Evolutionary conservation across 345 rosid species (phyloP), one percentile per base, ranked within the genome.

Genomic region (Eucalyptus sp.): DNA sequence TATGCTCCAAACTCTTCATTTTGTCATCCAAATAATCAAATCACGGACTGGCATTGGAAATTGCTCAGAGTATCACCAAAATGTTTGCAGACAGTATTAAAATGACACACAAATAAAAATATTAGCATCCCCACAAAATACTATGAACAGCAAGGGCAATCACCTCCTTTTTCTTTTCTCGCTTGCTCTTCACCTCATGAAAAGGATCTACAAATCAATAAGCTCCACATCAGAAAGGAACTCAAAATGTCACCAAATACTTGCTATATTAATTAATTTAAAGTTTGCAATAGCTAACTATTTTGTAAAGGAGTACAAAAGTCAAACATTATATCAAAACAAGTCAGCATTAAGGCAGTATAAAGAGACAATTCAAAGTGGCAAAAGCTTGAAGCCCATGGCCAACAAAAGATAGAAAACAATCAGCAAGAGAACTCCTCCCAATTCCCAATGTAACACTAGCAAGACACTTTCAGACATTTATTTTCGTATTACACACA

Each of bases 91-190:
- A 50, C 87, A 52, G 43, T 48, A n/a, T 86, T 50, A 50, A 10
- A 25, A 50, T 50, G 25, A 86, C 87, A 50, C 13, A 8, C 60
- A n/a, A 25, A 20, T 50, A 10, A 27, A n/a, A 31, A 10, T 29
- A 86, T 29, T n/a, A 18, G 87, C 87, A 50, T 52, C 87, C 60
- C 87, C 54, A n/a, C 27, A 48, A 86, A 52, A 14, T 86, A 50
- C 25, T 33, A 49, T 10, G 62, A 17, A 86, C 43, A 33, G 46
- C 87, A 52, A 79, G 50, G 81, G 71, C 79, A 90, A 93, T 60
- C 87, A 96, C 99, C 99, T 96, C 99, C 91, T 97, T 98, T 93
- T 95, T 95, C 94, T 95, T 97, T 81, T 97, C 99, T 87, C 98
- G 94, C 89, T 97, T 98, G 94, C 99, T 98, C 96, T 95, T 98